Evolutionary conservation across 164 flowering plant species (phyloP), one percentile per base, ranked within the genome.

Genomic region (Magnolia changhungtana): DNA sequence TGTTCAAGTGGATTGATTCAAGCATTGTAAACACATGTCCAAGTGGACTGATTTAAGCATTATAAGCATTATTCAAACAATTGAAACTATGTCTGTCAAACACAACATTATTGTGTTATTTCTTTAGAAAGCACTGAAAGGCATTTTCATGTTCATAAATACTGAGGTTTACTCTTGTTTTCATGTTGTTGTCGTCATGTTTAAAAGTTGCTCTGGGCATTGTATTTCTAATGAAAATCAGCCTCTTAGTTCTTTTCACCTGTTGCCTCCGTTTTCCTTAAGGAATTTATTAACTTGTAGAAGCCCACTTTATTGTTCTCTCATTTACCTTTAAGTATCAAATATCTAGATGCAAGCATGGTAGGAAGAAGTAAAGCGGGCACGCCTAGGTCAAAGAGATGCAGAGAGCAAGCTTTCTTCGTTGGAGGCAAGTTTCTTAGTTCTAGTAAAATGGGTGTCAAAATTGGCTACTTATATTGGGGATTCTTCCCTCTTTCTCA

Each of bases 311-410:
- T 50, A 11, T 13, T n/a, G 16, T 45, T 50, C 7, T 4, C 64
- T 20, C 50, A 58, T 61, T 37, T 59, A 51, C 75, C 61, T 63
- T 74, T 1, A 11, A 19, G 16, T 63, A 76, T 77, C 74, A 51
- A 74, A 69, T 69, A 72, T n/a, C n/a, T n/a, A n/a, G n/a, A n/a
- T n/a, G n/a, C n/a, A n/a, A n/a, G n/a, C n/a, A n/a, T n/a, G n/a
- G n/a, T n/a, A n/a, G n/a, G n/a, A n/a, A n/a, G n/a, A n/a, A n/a
- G n/a, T n/a, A n/a, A n/a, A n/a, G n/a, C n/a, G n/a, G n/a, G n/a
- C n/a, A n/a, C n/a, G n/a, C n/a, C n/a, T n/a, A n/a, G n/a, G n/a
- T n/a, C n/a, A 94, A 94, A 89, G 49, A 31, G n/a, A n/a, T n/a
- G n/a, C n/a, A n/a, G n/a, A n/a, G n/a, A n/a, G n/a, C n/a, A n/a